Percentiles rank a stretch among this genome's conserved stretches.
These are phyloP conservation scores for Microsporum ferrugineum DNA, from an alignment of 2,329 filamentous ascomycete genomes.

Conservation along the genomic window DNA sequence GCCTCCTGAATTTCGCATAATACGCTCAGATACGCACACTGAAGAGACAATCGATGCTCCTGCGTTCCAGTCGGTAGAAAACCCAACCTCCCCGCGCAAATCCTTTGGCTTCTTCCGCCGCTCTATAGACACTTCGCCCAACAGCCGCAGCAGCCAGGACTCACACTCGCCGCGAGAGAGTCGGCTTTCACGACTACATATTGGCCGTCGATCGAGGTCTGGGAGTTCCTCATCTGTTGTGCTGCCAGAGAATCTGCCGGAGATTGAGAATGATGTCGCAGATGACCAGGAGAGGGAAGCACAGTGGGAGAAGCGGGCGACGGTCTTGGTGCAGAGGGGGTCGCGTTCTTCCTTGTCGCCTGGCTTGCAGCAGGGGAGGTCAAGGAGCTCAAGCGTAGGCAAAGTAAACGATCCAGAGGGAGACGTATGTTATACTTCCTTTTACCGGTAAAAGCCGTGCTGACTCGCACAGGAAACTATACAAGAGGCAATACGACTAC, in stretches of 20 bases:
- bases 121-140: constrained; percentile 13
- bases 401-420: constrained; percentile 22
- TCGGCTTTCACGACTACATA: constrained; percentile 55
- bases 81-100: constrained; percentile 15
- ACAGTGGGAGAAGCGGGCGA: constrained; percentile 87
- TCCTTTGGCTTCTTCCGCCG: constrained; percentile 27
- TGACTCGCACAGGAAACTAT: constrained; percentile 47
- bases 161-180: constrained; percentile 14
- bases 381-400: constrained; percentile 26
- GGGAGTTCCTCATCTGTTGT: constrained; percentile 52
- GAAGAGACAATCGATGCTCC: constrained; percentile 70
- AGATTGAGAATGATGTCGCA: constrained; percentile 46
- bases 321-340: constrained; percentile 61
- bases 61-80: constrained; percentile 14
- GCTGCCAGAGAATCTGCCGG: constrained; percentile 68
- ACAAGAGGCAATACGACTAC: constrained; percentile 87
- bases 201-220: constrained; percentile 43
- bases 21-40: constrained; percentile 70
- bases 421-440: constrained; percentile 24
- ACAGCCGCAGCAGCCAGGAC: background rate
- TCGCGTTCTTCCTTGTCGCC: background rate
- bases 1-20: constrained; percentile 64
- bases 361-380: constrained; percentile 5
- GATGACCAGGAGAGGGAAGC: constrained; percentile 50
- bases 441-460: background rate